Percentiles rank a stretch among this genome's conserved stretches.
Conservation (phyloP, 2,329 filamentous ascomycete genomes). For the Gyromitra esculenta region DNA sequence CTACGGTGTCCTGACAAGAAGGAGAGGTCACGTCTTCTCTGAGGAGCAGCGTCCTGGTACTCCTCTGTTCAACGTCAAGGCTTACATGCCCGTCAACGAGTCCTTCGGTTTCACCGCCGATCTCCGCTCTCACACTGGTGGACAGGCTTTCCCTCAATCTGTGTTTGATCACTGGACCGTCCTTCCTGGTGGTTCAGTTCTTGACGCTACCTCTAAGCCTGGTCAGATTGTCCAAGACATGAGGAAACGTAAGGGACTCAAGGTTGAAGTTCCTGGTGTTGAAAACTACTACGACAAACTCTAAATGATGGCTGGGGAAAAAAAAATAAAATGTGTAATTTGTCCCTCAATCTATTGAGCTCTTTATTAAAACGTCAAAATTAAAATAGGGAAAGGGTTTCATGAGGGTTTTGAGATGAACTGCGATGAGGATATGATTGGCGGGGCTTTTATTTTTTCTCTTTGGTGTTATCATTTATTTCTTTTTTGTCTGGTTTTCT, state of each 20-base stretch:
- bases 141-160: slow-evolving; percentile 98
- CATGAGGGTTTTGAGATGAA: slow-evolving; percentile 34
- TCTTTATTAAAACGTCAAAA: slow-evolving; percentile 41
- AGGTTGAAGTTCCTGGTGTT: slow-evolving; percentile 72
- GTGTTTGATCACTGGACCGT: slow-evolving; percentile 99
- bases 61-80: slow-evolving; percentile 99
- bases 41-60: slow-evolving; percentile 99
- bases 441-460: slow-evolving; percentile 50
- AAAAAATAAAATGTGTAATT: slow-evolving; percentile 50
- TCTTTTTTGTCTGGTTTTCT: slow-evolving; percentile 44
- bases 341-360: slow-evolving; percentile 47
- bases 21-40: slow-evolving; percentile 98
- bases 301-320: slow-evolving; percentile 66
- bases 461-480: slow-evolving; percentile 51
- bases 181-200: slow-evolving; percentile 89
- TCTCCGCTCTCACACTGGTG: slow-evolving; percentile 89
- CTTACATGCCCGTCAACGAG: slow-evolving; percentile 94
- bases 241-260: slow-evolving; percentile 99
- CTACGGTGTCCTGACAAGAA: slow-evolving; percentile 96
- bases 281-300: slow-evolving; percentile 98
- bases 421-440: slow-evolving; percentile 46
- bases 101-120: slow-evolving; percentile 99
- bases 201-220: slow-evolving; percentile 83
- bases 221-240: slow-evolving; percentile 85
- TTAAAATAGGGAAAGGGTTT: slow-evolving; percentile 33